Evolutionary conservation across 129 eudicot species (phyloP), one percentile per base, ranked within the genome.

Genomic region (Pittosporum tobira): DNA sequence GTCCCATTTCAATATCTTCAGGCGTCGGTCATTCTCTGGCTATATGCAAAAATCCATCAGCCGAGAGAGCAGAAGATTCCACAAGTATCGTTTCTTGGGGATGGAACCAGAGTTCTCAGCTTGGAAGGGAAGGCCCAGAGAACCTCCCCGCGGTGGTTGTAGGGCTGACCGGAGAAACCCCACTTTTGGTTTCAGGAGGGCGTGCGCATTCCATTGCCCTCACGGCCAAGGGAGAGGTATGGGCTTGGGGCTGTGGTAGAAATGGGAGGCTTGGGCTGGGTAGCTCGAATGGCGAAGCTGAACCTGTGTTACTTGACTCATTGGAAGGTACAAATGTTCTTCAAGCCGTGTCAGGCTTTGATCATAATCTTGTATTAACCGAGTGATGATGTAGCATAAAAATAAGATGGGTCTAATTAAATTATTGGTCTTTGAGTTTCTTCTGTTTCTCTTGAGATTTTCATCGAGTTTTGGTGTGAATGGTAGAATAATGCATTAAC

Each of bases 241-340:
- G 88, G 88, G 73, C 71, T 61, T 87, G 96, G 96, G 99, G 99
- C 52, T 86, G 91, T 45, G 96, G 99, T 51, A 81, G 88, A 66
- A 93, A 79, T 54, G 99, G 99, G 16, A 65, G 99, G 71, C 91
- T 91, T 1, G 99, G 99, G 28, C 71, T 87, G 55, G 94, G 90
- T 29, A 83, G 96, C 75, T 91, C 99, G 26, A 51, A 24, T 34
- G 94, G 84, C 75, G 99, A 87, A 75, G 69, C 61, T 8, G 99
- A 93, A 74, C 96, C 99, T 14, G 50, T 69, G 74, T 34, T 79
- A 54, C 74, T 87, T 55, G 96, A 87, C 45, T 38, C 28, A 37
- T 50, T 75, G 40, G 94, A 81, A 73, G 84, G 79, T 56, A 26
- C 25, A 47, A 57, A 73, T 5, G 86, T 93, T 69, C 56, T 93